Conservation (phyloP, 2,329 filamentous ascomycete genomes). For the Geosmithia morbida region DNA sequence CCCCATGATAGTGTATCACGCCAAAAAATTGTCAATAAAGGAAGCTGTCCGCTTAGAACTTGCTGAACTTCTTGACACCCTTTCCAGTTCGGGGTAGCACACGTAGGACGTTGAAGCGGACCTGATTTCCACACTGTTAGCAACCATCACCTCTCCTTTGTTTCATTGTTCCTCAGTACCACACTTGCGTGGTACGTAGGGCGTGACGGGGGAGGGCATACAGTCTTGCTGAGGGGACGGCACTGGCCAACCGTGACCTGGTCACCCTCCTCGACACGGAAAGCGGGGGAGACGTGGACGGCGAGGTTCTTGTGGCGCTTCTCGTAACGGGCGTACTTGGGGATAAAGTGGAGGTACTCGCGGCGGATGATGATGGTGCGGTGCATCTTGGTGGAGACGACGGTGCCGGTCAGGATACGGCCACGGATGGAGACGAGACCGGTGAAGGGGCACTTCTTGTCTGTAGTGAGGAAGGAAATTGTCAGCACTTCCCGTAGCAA, state of each 20-base stretch:
- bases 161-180: neutral
- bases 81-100: conserved; percentile 96
- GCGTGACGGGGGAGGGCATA: conserved; percentile 37
- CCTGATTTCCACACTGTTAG: conserved; percentile 32
- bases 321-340: conserved; percentile 99
- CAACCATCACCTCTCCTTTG: neutral
- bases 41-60: conserved; percentile 63
- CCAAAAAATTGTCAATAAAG: conserved; percentile 36
- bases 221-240: conserved; percentile 98
- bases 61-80: conserved; percentile 93
- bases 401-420: conserved; percentile 98
- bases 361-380: conserved; percentile 97
- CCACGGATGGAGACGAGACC: conserved; percentile 98
- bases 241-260: conserved; percentile 99
- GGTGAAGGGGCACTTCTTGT: conserved; percentile 99
- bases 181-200: neutral
- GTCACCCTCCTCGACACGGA: conserved; percentile 99
- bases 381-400: conserved; percentile 99
- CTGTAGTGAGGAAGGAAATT: conserved; percentile 27
- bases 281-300: conserved; percentile 96
- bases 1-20: conserved; percentile 32
- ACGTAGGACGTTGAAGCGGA: conserved; percentile 99
- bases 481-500: neutral
- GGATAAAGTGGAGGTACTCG: conserved; percentile 99
- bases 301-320: conserved; percentile 99